phyloP scores from a whole-genome alignment of 192 early-diverging fungal genomes.

The Coemansia umbellata region DNA sequence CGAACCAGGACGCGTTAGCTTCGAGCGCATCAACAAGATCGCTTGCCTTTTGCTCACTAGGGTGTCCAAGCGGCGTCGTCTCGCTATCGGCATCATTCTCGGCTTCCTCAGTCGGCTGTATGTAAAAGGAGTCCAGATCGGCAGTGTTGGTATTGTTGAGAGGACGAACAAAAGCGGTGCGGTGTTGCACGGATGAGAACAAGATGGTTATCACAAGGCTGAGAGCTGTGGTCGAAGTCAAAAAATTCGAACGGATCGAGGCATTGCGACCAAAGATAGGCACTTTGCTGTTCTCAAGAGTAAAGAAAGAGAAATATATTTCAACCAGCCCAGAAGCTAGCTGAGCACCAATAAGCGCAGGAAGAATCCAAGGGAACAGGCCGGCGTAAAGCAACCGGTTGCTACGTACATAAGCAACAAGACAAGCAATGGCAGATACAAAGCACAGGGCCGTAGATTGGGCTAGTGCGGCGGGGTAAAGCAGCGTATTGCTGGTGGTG shows the following conservation, averaged over 20 bases:
- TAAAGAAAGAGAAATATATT: conserved; percentile 37
- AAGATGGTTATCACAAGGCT: background rate
- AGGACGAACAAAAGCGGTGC: conserved; percentile 20
- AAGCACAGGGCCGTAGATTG: conserved; percentile 6
- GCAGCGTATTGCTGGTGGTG: background rate
- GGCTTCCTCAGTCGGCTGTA: too few relatives aligned
- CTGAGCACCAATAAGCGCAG: conserved; percentile 5
- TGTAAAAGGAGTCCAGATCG: too few relatives aligned
- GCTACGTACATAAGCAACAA: background rate
- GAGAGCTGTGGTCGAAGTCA: conserved; percentile 3
- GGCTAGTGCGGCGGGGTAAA: background rate
- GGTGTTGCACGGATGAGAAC: conserved; percentile 14
- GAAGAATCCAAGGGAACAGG: conserved; percentile 22
- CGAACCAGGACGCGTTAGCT: conserved; percentile 17
- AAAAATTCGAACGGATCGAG: conserved; percentile 10
- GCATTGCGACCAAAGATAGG: conserved; percentile 14
- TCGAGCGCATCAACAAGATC: conserved; percentile 36
- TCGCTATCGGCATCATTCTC: background rate
- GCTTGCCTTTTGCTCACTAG: conserved; percentile 2
- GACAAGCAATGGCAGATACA: background rate
- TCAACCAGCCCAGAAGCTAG: conserved; percentile 4
- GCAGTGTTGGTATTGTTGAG: background rate
- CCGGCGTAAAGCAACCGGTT: conserved; percentile 5
- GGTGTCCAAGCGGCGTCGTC: conserved; percentile 21
- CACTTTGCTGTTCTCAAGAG: background rate